phyloP scores from a whole-genome alignment of 768 basidiomycete genomes.

The Cubamyces sp. region DNA sequence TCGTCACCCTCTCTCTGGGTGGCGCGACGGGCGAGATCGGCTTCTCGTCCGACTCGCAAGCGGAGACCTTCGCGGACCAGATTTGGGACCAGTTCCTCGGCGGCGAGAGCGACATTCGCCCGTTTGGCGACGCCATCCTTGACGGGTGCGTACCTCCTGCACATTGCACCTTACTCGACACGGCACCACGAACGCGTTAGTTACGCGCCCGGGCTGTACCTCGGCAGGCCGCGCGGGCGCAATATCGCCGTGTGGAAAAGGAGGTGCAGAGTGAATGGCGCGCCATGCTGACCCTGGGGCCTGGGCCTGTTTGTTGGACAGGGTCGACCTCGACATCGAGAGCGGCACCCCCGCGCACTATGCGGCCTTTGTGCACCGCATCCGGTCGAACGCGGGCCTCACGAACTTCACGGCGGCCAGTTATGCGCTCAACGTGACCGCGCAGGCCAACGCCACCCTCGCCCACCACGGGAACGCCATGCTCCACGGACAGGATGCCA shows the following conservation, averaged over 20 bases:
- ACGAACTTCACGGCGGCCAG: slow-evolving; percentile 36
- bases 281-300: slow-evolving; percentile 2
- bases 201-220: slow-evolving; percentile 1
- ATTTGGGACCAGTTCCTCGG: slow-evolving; percentile 78
- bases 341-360: slow-evolving; percentile 48
- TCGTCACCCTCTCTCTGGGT: slow-evolving; percentile 42
- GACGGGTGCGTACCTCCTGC: slow-evolving; percentile 56
- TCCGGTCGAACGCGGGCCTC: slow-evolving; percentile 52
- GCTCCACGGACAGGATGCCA: neutral
- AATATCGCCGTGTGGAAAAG: slow-evolving; percentile 1
- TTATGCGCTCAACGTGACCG: slow-evolving; percentile 39
- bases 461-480: slow-evolving; percentile 1
- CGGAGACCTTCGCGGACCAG: slow-evolving; percentile 58
- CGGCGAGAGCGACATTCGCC: slow-evolving; percentile 61
- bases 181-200: neutral
- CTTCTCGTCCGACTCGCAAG: slow-evolving; percentile 62
- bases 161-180: neutral
- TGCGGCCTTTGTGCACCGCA: slow-evolving; percentile 47
- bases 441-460: slow-evolving; percentile 38
- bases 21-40: slow-evolving; percentile 63
- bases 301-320: slow-evolving; percentile 11
- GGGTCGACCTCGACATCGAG: slow-evolving; percentile 77
- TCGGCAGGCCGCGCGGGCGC: neutral
- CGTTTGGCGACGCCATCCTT: slow-evolving; percentile 71
- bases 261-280: neutral